Conservation (phyloP, 140 eudicot species). For the Oenanthe javanica region DNA sequence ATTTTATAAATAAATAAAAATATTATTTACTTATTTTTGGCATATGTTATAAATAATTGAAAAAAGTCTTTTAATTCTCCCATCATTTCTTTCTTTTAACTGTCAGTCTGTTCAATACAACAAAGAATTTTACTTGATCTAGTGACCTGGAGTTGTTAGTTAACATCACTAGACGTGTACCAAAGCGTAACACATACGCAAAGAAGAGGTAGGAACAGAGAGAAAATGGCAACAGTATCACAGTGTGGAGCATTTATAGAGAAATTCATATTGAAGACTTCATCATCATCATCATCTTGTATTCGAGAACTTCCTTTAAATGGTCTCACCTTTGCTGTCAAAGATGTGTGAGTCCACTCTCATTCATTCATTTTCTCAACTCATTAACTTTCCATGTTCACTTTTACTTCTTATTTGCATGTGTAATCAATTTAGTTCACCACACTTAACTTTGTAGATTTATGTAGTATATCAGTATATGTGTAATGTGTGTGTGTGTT, state of each 20-base stretch:
- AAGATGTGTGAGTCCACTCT: conserved; percentile 63
- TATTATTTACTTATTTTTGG: not conserved
- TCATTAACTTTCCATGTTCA: not conserved
- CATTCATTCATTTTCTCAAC: not conserved
- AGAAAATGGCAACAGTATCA: conserved; percentile 15
- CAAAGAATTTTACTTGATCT: too few relatives aligned
- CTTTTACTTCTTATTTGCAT: not conserved
- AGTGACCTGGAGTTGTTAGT: not conserved
- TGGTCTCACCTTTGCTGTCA: conserved; percentile 79
- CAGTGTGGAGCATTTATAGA: conserved; percentile 84
- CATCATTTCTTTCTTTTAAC: too few relatives aligned
- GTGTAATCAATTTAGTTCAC: not conserved
- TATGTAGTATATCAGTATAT: not conserved
- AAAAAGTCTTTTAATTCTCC: too few relatives aligned
- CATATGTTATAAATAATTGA: too few relatives aligned
- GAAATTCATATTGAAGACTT: conserved; percentile 39
- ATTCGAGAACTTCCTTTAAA: conserved; percentile 41
- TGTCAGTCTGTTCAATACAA: too few relatives aligned
- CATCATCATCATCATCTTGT: conserved; percentile 18
- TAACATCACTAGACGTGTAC: not conserved
- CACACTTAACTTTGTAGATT: not conserved
- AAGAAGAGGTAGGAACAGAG: not conserved
- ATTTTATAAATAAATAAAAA: not conserved
- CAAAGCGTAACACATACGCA: not conserved
- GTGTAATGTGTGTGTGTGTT: not conserved